Conservation (phyloP, 495 filamentous ascomycete genomes). For the Cercophora newfieldiana region DNA sequence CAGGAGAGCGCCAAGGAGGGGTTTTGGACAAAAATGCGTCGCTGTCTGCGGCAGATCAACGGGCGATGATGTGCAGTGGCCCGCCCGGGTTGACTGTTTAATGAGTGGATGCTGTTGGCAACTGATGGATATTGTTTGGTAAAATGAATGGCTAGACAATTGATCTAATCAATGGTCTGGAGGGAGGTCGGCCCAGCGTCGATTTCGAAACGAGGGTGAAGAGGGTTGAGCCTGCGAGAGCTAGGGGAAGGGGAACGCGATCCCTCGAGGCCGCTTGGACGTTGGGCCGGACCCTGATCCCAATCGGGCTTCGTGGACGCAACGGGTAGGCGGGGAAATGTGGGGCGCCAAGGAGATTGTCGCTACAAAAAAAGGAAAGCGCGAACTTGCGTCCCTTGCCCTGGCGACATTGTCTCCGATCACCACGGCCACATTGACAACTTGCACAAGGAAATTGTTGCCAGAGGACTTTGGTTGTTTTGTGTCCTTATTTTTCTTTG, state of each 20-base stretch:
- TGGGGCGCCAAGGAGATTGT: background rate
- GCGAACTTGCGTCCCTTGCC: background rate
- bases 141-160: slow-evolving; percentile 26
- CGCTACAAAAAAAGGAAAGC: background rate
- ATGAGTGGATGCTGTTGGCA: slow-evolving; percentile 16
- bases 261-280: slow-evolving; percentile 11
- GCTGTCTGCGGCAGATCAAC: background rate
- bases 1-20: slow-evolving; percentile 6
- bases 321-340: slow-evolving; percentile 2
- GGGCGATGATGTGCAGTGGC: background rate
- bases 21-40: background rate
- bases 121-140: background rate
- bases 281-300: slow-evolving; percentile 1
- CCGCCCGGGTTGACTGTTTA: background rate
- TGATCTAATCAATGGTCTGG: slow-evolving; percentile 9
- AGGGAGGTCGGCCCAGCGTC: slow-evolving; percentile 13
- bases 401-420: background rate
- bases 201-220: slow-evolving; percentile 12
- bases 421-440: too few species aligned
- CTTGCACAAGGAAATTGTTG: too few species aligned
- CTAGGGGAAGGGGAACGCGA: slow-evolving; percentile 19
- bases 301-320: slow-evolving; percentile 5
- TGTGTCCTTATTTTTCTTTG: too few species aligned
- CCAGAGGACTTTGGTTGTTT: too few species aligned
- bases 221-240: slow-evolving; percentile 21